Conservation (phyloP, 768 basidiomycete genomes). For the Tubosaeta brunneosetosa region DNA sequence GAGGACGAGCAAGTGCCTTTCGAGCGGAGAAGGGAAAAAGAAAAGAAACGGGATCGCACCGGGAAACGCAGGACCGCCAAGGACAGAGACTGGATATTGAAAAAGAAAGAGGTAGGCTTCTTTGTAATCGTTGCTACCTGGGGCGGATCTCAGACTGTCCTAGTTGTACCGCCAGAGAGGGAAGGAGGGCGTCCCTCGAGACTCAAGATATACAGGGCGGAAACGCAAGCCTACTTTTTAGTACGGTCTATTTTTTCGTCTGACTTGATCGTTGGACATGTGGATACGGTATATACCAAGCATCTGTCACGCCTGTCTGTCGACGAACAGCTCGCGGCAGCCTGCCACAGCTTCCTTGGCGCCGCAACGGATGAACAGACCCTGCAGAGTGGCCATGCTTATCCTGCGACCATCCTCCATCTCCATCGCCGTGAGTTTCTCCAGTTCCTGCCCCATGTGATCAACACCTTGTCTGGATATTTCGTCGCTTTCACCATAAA, state of each 20-base stretch:
- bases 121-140: constrained; percentile 1
- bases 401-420: constrained; percentile 51
- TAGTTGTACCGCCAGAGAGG: constrained; percentile 82
- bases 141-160: neutral
- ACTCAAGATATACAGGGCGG: constrained; percentile 90
- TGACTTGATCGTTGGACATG: neutral
- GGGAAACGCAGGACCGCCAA: constrained; percentile 71
- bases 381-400: constrained; percentile 97
- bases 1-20: constrained; percentile 64
- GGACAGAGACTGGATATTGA: constrained; percentile 88
- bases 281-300: constrained; percentile 8
- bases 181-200: constrained; percentile 77
- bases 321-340: constrained; percentile 41
- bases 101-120: constrained; percentile 84
- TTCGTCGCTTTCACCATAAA: constrained; percentile 60
- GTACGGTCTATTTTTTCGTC: constrained; percentile 16
- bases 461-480: constrained; percentile 35
- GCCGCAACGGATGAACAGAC: constrained; percentile 80
- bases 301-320: constrained; percentile 26
- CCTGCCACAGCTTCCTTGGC: constrained; percentile 51
- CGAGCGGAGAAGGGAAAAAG: constrained; percentile 73
- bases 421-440: constrained; percentile 50
- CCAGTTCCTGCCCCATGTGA: constrained; percentile 48
- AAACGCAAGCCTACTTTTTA: constrained; percentile 79
- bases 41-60: constrained; percentile 49